These are phyloP conservation scores for Macadamia tetraphylla DNA, from an alignment of 164 flowering plant genomes.

Conservation along the genomic window DNA sequence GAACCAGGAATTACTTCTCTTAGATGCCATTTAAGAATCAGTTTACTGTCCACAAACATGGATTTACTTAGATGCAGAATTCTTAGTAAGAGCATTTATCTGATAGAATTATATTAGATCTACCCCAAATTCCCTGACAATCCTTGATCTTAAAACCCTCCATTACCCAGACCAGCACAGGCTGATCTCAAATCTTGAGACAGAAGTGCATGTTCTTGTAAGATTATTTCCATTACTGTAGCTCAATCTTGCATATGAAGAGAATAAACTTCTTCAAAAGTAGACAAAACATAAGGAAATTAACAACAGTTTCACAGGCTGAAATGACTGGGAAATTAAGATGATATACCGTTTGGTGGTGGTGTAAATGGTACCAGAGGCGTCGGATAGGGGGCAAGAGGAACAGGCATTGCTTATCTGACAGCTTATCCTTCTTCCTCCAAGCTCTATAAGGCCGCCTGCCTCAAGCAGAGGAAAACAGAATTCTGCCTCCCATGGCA, in stretches of 20 bases:
- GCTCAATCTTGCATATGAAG: not conserved
- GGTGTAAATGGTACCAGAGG: constrained; percentile 64
- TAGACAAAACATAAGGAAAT: not conserved
- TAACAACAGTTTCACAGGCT: not conserved
- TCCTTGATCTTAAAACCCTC: not conserved
- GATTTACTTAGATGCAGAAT: not conserved
- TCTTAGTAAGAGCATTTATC: too few relatives aligned
- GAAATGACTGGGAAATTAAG: not conserved
- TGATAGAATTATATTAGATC: not conserved
- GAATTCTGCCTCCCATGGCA: constrained; percentile 26
- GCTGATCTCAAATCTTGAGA: not conserved
- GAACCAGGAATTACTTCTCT: not conserved
- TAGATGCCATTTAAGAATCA: too few relatives aligned
- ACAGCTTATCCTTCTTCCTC: constrained; percentile 12
- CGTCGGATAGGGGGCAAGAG: constrained; percentile 86
- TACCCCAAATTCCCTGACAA: not conserved
- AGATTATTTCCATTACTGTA: not conserved
- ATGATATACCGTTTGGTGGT: constrained; percentile 47
- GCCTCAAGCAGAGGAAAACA: constrained; percentile 16
- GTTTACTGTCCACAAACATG: too few relatives aligned
- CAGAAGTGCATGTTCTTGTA: not conserved
- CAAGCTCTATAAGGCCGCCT: constrained; percentile 22
- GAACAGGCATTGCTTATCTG: constrained; percentile 72
- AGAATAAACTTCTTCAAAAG: not conserved
- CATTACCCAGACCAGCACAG: not conserved